Base-by-base conservation (phyloP, 2,329 filamentous ascomycete genomes). In the Erysiphe neolycopersici region DNA sequence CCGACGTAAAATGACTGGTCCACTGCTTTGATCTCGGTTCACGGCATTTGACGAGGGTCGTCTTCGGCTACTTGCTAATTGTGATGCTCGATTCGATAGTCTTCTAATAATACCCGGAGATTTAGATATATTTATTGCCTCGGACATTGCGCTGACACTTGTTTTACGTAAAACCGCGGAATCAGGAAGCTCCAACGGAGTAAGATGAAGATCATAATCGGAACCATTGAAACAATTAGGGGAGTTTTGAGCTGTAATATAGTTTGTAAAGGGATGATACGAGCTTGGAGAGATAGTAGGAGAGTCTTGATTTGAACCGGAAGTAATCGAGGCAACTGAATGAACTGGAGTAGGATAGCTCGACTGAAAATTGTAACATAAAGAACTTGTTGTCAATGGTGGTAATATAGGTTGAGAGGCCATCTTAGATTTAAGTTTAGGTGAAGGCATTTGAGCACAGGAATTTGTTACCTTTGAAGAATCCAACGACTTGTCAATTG, bases 11-110 rank as follows among this genome's bases (percentile, higher is more conserved):
- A 93, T 79, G 45, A 84, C 79, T 1, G 89, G 89, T 0, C 89
- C 89, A 22, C 84, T 77, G 56, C 85, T 94, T 48, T 80, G 76
- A 55, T 94, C 84, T 37, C 85, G 75, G 56, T 78, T 82, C 47
- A 76, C 73, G 17, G 79, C 71, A 38, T 79, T 71, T 1, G 76
- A 76, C 2, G 81, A 84, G 14, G 82, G 91, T 48, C 79, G 76
- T 47, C 85, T 71, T 48, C 84, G 73, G 47, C 76, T 69, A 35
- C 60, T 61, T 56, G 74, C 58, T 65, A 77, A 61, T 68, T 72
- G 76, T 40, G 73, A 73, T 5, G 84, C 82, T 48, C 78, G 75
- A 52, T 79, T 81, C 30, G 89, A 95, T 18, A 94, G 64, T 48
- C 85, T 73, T 48, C 89, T 75, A 51, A 95, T 91, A 45, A 95